Evolutionary conservation across 2,329 filamentous ascomycete genomes (phyloP), one percentile per base, ranked within the genome.

Genomic region (Beauveria scarabaeidicola): DNA sequence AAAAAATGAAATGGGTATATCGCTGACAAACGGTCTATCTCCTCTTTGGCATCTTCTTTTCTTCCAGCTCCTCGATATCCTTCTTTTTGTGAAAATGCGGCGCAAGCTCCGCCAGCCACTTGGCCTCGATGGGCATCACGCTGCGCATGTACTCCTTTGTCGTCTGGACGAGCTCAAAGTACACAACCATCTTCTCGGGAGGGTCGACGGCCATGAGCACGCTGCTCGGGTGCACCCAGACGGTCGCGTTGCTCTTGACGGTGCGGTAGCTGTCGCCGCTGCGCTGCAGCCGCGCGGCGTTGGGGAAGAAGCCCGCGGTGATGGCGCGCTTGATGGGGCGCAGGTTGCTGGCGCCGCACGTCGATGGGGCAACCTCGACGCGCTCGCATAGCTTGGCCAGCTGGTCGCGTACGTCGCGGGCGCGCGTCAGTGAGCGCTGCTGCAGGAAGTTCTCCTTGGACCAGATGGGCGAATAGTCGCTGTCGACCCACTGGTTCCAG

Each of bases 41-140:
- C 56, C 70, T 66, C 62, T 72, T 75, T 2, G 74, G 75, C 74
- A 76, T 76, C 67, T 75, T 96, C 76, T 84, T 89, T 61, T 90
- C 88, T 68, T 91, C 90, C 66, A 96, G 70, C 19, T 81, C 86
- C 68, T 97, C 93, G 44, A 97, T 72, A 69, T 97, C 91, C 75
- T 91, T 88, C 76, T 89, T 88, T 76, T 96, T 97, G 72, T 97
- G 90, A 69, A 91, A 96, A 76, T 97, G 94, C 63, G 93, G 93
- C 63, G 94, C 94, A 62, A 94, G 84, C 74, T 97, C 93, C 7
- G 85, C 83, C 66, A 99, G 71, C 92, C 92, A 97, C 69, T 86
- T 85, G 0, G 89, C 79, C 69, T 95, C 86, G 56, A 97, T 83
- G 1, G 91, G 91, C 79, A 96, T 87, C 61, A 89, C 89, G 67